Evolutionary conservation across 371 early-diverging fungal genomes (phyloP), one percentile per base, ranked within the genome.

Genomic region (Funneliformis caledonium): DNA sequence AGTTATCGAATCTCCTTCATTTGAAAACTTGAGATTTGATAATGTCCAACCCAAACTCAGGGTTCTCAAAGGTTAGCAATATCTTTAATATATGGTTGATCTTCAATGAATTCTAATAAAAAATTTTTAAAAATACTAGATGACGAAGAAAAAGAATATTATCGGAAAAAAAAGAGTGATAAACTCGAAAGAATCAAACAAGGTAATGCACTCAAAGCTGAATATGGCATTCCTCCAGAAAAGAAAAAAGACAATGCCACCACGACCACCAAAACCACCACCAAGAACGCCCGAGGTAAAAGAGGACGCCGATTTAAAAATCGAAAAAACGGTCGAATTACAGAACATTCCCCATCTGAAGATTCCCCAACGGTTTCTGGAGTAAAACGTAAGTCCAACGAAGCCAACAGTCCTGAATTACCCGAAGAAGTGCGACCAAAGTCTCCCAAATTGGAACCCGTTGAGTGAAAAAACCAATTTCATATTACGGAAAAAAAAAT

Each of bases 81-180:
- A 65, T 33, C 31, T 33, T 14, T n/a, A 16, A n/a, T 16, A 5
- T 33, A 65, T 60, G 19, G 11, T 61, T n/a, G 19, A 47, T 56
- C 16, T 50, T 65, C 33, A 31, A n/a, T 65, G 14, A n/a, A n/a
- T 64, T 1, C 37, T 31, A 5, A 65, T 33, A 2, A 31, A 31
- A 16, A 59, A 9, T 19, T 59, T 65, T 31, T 31, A 4, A 31
- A 31, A 33, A 10, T 33, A n/a, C 16, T 65, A 65, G 65, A 31
- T 12, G 4, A 65, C 2, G 65, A 65, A 33, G 65, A 65, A n/a
- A 65, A 65, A 65, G 65, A 65, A 9, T 65, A 65, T 65, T 65
- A 65, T 31, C 65, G 31, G 37, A 65, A 65, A n/a, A 65, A 56
- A 19, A 56, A 16, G 56, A 56, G 19, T 19, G 56, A 56, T 19